Base-by-base conservation (phyloP, 129 eudicot genomes). In the Pulicaria dysenterica region DNA sequence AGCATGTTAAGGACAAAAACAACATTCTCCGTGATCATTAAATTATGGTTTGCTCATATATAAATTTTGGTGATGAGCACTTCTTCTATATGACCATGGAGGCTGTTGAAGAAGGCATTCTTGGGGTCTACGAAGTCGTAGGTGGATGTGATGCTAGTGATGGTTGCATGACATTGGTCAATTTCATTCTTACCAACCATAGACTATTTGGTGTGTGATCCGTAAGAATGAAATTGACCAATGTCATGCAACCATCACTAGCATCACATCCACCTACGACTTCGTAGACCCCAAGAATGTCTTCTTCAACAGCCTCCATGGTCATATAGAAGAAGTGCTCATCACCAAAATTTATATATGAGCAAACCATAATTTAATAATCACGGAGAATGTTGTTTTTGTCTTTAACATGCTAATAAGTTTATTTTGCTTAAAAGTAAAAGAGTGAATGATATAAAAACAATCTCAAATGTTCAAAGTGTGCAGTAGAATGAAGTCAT, bases 71-170 rank as follows among this genome's bases (percentile, higher is more conserved):
- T n/a, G n/a, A n/a, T n/a, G n/a, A 9, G 11, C 13, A 50, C 13
- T 13, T 14, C 56, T 50, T 50, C 56, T 50, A 50, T 16, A 50
- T 50, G 56, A 50, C 56, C 19, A 50, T 50, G 5, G 56, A 50
- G 19, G 56, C 56, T 16, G 13, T 50, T 13, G 56, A 50, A 50
- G 56, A 50, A 50, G 56, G 56, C 56, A 50, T n/a, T 50, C 56
- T 50, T n/a, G 56, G 56, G 2, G 56, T 50, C 56, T 50, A 50
- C 6, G 16, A 13, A 50, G 13, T 16, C 15, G 14, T 9, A 50
- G 56, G 11, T 50, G 4, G 1, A 50, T 50, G 56, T 16, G 4
- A 50, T 50, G 15, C 19, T 50, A 13, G 0, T 1, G 56, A 50
- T 13, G 56, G 56, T 50, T 8, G 56, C 14, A 50, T 5, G 3